Evolutionary conservation across 371 early-diverging fungal genomes (phyloP).

Genomic region (Dentiscutata heterogama): DNA sequence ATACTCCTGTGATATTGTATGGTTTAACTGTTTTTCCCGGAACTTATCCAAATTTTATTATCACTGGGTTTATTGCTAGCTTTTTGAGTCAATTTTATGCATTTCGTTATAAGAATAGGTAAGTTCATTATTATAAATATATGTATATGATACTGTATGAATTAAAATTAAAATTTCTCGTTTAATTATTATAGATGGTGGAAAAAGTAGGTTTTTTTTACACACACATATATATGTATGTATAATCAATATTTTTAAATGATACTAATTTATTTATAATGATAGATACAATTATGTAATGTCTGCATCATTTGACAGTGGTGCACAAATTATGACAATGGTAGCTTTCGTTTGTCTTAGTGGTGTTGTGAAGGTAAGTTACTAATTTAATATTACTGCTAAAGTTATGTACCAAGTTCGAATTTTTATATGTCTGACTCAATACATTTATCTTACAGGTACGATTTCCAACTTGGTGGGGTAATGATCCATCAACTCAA

Average conservation of each 20-base stretch:
- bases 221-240: too few relatives aligned
- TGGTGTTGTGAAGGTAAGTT: conserved; percentile 15
- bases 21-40: conserved; percentile 10
- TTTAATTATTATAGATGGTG: neutral
- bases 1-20: conserved; percentile 36
- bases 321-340: conserved; percentile 39
- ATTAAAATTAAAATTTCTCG: too few relatives aligned
- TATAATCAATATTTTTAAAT: too few relatives aligned
- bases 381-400: neutral
- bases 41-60: conserved; percentile 14
- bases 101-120: neutral
- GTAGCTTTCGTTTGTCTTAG: conserved; percentile 9
- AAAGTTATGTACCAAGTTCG: too few relatives aligned
- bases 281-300: conserved; percentile 53
- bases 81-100: conserved; percentile 25
- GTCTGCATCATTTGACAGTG: too few relatives aligned
- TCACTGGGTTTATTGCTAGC: neutral
- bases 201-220: too few relatives aligned
- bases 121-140: neutral
- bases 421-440: neutral
- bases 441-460: too few relatives aligned
- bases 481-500: too few relatives aligned
- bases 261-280: too few relatives aligned
- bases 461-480: neutral
- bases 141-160: neutral